A percentile compares a stretch with the other conserved stretches of the same genome.
Conservation (phyloP, 805 yeast species). For the Barnettozyma sucrosica region DNA sequence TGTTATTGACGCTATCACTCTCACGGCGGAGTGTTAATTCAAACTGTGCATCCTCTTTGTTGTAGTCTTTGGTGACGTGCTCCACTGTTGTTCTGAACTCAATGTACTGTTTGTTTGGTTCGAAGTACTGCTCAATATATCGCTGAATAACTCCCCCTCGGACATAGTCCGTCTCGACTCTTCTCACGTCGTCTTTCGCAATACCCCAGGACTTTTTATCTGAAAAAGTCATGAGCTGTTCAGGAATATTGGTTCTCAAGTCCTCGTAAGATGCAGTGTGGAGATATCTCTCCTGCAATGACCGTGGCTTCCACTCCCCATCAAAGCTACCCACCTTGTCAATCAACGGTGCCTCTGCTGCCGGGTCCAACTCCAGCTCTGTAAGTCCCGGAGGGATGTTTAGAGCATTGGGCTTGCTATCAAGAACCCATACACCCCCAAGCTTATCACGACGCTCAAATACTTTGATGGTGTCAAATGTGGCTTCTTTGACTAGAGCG, state of each 20-base stretch:
- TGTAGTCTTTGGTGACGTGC: conserved; percentile 26
- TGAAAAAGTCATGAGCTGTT: conserved; percentile 40
- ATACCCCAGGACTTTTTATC: conserved; percentile 34
- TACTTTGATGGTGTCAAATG: conserved; percentile 30
- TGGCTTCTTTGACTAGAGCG: conserved; percentile 30
- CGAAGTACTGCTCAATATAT: conserved; percentile 47
- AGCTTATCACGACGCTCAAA: conserved; percentile 35
- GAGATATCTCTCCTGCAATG: conserved; percentile 22
- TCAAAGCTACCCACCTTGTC: background rate
- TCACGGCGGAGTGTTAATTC: conserved; percentile 29
- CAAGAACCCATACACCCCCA: conserved; percentile 42
- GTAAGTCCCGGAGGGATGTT: conserved; percentile 26
- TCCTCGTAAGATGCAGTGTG: conserved; percentile 29
- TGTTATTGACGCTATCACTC: conserved; percentile 14
- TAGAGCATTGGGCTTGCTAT: conserved; percentile 23
- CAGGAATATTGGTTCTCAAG: conserved; percentile 37
- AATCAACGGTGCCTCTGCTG: conserved; percentile 11
- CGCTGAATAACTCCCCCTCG: conserved; percentile 43
- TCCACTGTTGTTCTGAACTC: conserved; percentile 34
- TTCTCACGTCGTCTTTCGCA: conserved; percentile 12
- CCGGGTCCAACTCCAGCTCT: conserved; percentile 27
- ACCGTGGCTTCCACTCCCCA: background rate
- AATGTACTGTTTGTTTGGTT: conserved; percentile 24
- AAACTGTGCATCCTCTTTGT: conserved; percentile 19
- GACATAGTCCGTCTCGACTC: conserved; percentile 31